Evolutionary conservation across 306 rosid species (phyloP).

Genomic region (Castanospermum australe): DNA sequence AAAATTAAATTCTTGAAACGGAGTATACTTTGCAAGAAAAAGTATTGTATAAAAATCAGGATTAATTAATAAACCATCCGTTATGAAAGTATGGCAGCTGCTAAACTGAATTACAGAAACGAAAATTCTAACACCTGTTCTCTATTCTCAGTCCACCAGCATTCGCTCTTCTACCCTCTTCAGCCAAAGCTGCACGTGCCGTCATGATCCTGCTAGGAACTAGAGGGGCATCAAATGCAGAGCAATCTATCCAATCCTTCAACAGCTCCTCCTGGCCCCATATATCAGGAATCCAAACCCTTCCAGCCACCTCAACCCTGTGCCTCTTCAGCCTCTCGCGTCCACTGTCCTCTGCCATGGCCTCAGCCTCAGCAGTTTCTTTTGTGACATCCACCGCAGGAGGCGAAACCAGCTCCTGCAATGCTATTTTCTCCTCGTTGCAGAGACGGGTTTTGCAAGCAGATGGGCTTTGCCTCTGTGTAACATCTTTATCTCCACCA

Average conservation of each 20-base stretch:
- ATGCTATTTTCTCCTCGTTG: slow-evolving; percentile 17
- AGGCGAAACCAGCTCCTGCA: neutral
- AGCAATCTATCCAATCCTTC: slow-evolving; percentile 87
- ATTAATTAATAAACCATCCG: slow-evolving; percentile 7
- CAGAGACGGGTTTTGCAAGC: slow-evolving; percentile 19
- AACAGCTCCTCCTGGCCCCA: slow-evolving; percentile 93
- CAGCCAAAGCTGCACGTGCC: slow-evolving; percentile 72
- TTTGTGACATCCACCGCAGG: neutral
- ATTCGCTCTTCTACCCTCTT: slow-evolving; percentile 58
- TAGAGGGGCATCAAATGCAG: slow-evolving; percentile 75
- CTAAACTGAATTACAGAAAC: slow-evolving; percentile 23
- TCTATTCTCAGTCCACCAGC: slow-evolving; percentile 57
- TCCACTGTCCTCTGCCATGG: slow-evolving; percentile 45
- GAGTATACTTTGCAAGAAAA: neutral
- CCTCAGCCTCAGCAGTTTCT: neutral
- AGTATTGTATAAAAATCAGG: neutral
- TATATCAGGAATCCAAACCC: slow-evolving; percentile 85
- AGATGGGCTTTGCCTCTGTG: slow-evolving; percentile 19
- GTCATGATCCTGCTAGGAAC: slow-evolving; percentile 58
- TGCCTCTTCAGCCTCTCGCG: slow-evolving; percentile 80
- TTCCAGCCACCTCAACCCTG: slow-evolving; percentile 69
- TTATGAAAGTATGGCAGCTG: slow-evolving; percentile 1
- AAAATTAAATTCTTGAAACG: neutral
- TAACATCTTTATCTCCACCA: neutral
- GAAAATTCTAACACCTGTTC: slow-evolving; percentile 63